phyloP scores from a whole-genome alignment of 306 rosid species.

The Cyclanthera cordifolia region DNA sequence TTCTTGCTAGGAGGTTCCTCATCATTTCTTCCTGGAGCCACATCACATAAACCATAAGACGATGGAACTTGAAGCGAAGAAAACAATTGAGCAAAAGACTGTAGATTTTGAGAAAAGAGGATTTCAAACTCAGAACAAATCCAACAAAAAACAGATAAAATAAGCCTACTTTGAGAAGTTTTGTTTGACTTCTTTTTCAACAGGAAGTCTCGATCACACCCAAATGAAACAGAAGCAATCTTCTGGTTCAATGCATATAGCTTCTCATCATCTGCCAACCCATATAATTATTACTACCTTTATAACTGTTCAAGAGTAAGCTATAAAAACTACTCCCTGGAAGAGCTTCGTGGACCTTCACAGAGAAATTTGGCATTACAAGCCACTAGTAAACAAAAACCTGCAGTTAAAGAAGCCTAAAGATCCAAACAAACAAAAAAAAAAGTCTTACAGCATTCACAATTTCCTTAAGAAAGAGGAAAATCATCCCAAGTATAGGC shows the following conservation, averaged over 20 bases:
- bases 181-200: slow-evolving; percentile 55
- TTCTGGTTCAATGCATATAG: slow-evolving; percentile 73
- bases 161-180: slow-evolving; percentile 33
- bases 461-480: too few relatives aligned
- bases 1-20: slow-evolving; percentile 53
- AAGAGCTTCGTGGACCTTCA: slow-evolving; percentile 72
- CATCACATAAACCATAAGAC: not conserved
- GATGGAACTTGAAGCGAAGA: not conserved
- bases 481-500: slow-evolving; percentile 53
- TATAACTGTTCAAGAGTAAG: slow-evolving; percentile 75
- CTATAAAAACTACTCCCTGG: slow-evolving; percentile 89
- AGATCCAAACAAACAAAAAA: not conserved
- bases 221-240: slow-evolving; percentile 72
- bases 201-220: slow-evolving; percentile 82
- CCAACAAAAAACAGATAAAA: not conserved
- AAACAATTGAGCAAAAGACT: not conserved
- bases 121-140: not conserved
- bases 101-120: not conserved
- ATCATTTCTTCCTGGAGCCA: slow-evolving; percentile 26
- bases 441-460: slow-evolving; percentile 41
- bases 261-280: slow-evolving; percentile 98
- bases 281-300: slow-evolving; percentile 69
- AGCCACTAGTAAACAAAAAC: not conserved
- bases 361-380: not conserved
- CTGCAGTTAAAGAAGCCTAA: not conserved